Evolutionary conservation across 2,329 filamentous ascomycete species (phyloP).

Genomic region (Colletotrichum cordylinicola): DNA sequence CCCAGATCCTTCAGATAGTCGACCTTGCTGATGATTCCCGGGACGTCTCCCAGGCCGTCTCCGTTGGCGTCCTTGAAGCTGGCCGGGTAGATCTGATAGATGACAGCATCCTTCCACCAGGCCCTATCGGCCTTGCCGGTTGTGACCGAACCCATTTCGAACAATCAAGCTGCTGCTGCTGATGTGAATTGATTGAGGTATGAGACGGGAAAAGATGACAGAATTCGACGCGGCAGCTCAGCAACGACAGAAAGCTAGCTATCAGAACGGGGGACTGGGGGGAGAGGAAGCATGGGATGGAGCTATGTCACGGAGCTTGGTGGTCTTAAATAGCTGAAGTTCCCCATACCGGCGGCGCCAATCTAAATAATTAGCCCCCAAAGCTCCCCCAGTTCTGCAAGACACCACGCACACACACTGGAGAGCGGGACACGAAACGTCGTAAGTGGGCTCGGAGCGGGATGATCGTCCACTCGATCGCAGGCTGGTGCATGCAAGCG

Average conservation of each 20-base stretch:
- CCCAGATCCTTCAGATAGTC: slow-evolving; percentile 67
- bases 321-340: neutral
- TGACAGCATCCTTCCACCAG: slow-evolving; percentile 64
- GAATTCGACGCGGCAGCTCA: neutral
- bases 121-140: neutral
- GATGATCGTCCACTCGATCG: slow-evolving; percentile 19
- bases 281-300: neutral
- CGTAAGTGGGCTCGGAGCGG: slow-evolving; percentile 14
- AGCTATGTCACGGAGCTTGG: neutral
- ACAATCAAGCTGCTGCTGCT: neutral
- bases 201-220: neutral
- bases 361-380: neutral
- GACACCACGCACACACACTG: neutral
- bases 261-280: neutral
- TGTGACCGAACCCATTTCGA: slow-evolving; percentile 14
- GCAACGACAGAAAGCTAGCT: neutral
- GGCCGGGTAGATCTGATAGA: slow-evolving; percentile 66
- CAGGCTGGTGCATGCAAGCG: slow-evolving; percentile 19
- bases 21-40: slow-evolving; percentile 67
- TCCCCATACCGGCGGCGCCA: neutral
- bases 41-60: slow-evolving; percentile 66
- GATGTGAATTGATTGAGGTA: neutral
- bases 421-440: slow-evolving; percentile 20
- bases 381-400: neutral
- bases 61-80: slow-evolving; percentile 63